Conservation (phyloP, 1,284 basidiomycete genomes). For the Cutaneotrichosporon sp. region DNA sequence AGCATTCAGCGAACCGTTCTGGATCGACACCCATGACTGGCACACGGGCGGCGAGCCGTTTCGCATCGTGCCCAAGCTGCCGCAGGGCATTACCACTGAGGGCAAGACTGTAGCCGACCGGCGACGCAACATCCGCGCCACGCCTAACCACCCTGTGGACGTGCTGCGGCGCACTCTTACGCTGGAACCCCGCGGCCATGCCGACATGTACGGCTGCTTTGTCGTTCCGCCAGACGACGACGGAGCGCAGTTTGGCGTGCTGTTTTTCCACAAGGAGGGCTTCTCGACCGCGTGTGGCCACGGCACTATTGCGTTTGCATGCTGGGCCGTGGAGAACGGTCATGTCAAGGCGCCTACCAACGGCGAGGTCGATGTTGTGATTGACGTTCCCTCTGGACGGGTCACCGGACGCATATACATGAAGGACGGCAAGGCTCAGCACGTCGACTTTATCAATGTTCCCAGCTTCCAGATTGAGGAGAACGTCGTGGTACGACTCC, state of each 20-base stretch:
- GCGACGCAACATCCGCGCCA: constrained; percentile 6
- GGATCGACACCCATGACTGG: constrained; percentile 22
- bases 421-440: constrained; percentile 3
- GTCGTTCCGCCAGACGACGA: constrained; percentile 41
- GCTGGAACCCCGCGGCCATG: constrained; percentile 51
- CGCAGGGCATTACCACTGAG: neutral
- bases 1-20: constrained; percentile 7
- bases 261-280: constrained; percentile 54
- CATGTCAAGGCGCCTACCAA: constrained; percentile 5
- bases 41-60: constrained; percentile 29
- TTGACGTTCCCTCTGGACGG: constrained; percentile 19
- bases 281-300: constrained; percentile 55
- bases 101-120: constrained; percentile 10
- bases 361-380: constrained; percentile 10
- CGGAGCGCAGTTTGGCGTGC: constrained; percentile 50
- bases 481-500: constrained; percentile 3
- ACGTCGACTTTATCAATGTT: constrained; percentile 21
- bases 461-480: constrained; percentile 7
- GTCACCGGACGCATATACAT: constrained; percentile 7
- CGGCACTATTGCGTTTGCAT: constrained; percentile 52
- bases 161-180: constrained; percentile 16
- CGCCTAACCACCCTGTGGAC: constrained; percentile 17
- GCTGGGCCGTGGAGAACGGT: constrained; percentile 47
- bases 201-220: constrained; percentile 53
- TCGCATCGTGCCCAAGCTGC: constrained; percentile 19